Evolutionary conservation across 2,329 filamentous ascomycete species (phyloP).

Genomic region (Fusarium sp.): DNA sequence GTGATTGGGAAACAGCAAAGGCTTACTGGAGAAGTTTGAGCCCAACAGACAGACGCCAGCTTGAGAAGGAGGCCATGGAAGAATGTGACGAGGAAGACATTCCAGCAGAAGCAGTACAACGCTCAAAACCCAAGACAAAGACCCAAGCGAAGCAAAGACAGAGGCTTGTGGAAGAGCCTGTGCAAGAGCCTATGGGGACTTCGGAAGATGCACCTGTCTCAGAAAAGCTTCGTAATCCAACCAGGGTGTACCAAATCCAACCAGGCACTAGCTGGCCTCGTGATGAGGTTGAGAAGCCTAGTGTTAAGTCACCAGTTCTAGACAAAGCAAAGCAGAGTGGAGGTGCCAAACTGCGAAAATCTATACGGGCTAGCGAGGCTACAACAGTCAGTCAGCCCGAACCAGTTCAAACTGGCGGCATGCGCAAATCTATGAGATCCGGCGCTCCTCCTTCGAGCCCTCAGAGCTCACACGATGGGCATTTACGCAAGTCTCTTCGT

Average conservation of each 20-base stretch:
- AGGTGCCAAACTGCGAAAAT: conserved; percentile 57
- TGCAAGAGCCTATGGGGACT: conserved; percentile 18
- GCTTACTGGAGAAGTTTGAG: conserved; percentile 77
- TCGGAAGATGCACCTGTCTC: conserved; percentile 10
- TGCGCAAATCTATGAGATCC: conserved; percentile 52
- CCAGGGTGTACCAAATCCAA: conserved; percentile 56
- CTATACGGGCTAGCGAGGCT: conserved; percentile 56
- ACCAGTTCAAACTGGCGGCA: conserved; percentile 34
- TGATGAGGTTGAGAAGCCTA: conserved; percentile 26
- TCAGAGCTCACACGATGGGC: conserved; percentile 23
- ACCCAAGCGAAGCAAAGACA: conserved; percentile 53
- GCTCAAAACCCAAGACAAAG: conserved; percentile 45
- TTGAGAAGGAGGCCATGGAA: conserved; percentile 68
- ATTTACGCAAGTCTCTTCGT: conserved; percentile 41
- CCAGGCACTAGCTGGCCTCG: conserved; percentile 48
- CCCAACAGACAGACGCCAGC: conserved; percentile 70
- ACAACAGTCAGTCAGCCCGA: conserved; percentile 14
- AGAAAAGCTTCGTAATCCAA: conserved; percentile 24
- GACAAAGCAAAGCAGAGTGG: conserved; percentile 2
- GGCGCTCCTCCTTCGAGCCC: conserved; percentile 12
- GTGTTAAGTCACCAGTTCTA: neutral
- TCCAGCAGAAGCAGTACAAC: conserved; percentile 44
- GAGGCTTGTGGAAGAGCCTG: conserved; percentile 13
- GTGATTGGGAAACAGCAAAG: conserved; percentile 76
- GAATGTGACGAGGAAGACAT: conserved; percentile 62